Evolutionary conservation across 2,329 filamentous ascomycete species (phyloP), one percentile per base, ranked within the genome.

Genomic region (Aspergillus sp.): DNA sequence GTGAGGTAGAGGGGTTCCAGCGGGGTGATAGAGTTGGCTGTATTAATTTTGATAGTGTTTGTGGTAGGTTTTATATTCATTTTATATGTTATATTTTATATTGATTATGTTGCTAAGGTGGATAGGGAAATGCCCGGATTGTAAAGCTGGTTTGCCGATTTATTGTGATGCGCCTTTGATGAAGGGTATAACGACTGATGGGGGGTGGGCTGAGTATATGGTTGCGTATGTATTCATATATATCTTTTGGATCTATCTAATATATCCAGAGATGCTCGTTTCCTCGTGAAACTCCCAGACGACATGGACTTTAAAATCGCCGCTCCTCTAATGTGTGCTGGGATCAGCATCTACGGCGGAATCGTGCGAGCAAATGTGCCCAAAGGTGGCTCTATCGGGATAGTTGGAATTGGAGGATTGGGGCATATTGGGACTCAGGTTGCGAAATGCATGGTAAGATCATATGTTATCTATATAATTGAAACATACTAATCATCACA

Each of bases 141-240:
- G 80, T 53, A 52, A 50, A 37, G 37, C 46, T 7, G 40, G 36
- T 11, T 32, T 40, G 11, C 39, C 36, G 3, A 43, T 45, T 2
- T 52, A 45, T 19, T 50, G 48, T 28, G 48, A 43, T 13, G 10
- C 6, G 7, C 57, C 58, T 0, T 64, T 72, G 43, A 62, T 75
- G 6, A 79, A 79, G 9, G 70, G 81, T 2, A 46, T 57, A 32
- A 66, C 65, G 4, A 58, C 64, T 6, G 65, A 82, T 46, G 81
- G 80, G 0, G 75, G 69, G 42, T 78, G 83, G 43, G 78, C 77
- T 1, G 76, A 82, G 46, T 82, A 79, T 52, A 73, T 74, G 26
- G 53, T 72, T 33, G 71, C 72, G 48, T 50, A 40, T 10, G 48
- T 42, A 10, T 19, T 29, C 7, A 6, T 31, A 4, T 40, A 8